Percentiles rank a stretch among this genome's conserved stretches.
Evolutionary conservation across 805 yeast genomes (phyloP).

Genomic region (Saccharomyces kudriavzevii): DNA sequence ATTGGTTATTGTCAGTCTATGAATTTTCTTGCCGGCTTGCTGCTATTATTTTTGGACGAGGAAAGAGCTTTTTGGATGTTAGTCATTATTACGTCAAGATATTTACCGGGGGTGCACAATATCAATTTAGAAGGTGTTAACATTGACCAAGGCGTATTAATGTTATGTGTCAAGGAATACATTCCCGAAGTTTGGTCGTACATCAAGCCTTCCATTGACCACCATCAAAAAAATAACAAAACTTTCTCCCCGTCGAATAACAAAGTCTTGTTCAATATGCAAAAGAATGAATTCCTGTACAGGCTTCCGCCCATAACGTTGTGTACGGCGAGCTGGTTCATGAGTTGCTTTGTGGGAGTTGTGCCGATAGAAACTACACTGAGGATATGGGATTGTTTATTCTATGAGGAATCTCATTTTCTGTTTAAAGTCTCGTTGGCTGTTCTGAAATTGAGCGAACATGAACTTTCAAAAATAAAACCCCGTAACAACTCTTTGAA

Average conservation of each 20-base stretch:
- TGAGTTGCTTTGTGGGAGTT: conserved; percentile 90
- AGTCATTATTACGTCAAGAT: conserved; percentile 77
- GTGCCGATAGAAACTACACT: conserved; percentile 83
- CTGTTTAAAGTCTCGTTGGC: conserved; percentile 77
- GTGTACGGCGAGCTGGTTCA: conserved; percentile 96
- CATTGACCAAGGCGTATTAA: conserved; percentile 86
- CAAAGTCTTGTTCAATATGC: conserved; percentile 13
- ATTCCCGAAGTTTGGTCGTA: conserved; percentile 73
- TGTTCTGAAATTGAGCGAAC: conserved; percentile 66
- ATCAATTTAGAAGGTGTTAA: conserved; percentile 88
- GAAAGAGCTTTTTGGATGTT: conserved; percentile 94
- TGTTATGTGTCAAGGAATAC: conserved; percentile 78
- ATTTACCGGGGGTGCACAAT: conserved; percentile 87
- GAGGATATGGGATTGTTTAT: conserved; percentile 89
- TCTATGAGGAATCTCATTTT: conserved; percentile 85
- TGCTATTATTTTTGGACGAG: conserved; percentile 79
- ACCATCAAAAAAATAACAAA: conserved; percentile 31
- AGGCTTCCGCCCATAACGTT: conserved; percentile 84
- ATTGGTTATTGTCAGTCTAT: conserved; percentile 95
- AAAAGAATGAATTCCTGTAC: conserved; percentile 44
- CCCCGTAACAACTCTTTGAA: conserved; percentile 6
- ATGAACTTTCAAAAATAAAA: conserved; percentile 38
- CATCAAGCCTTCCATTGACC: conserved; percentile 28
- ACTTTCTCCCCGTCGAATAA: background rate
- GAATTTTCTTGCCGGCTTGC: conserved; percentile 82